Percentiles rank a stretch among this genome's conserved stretches.
phyloP scores from a whole-genome alignment of 2,329 filamentous ascomycete species.

The Cyclaneusma minus region DNA sequence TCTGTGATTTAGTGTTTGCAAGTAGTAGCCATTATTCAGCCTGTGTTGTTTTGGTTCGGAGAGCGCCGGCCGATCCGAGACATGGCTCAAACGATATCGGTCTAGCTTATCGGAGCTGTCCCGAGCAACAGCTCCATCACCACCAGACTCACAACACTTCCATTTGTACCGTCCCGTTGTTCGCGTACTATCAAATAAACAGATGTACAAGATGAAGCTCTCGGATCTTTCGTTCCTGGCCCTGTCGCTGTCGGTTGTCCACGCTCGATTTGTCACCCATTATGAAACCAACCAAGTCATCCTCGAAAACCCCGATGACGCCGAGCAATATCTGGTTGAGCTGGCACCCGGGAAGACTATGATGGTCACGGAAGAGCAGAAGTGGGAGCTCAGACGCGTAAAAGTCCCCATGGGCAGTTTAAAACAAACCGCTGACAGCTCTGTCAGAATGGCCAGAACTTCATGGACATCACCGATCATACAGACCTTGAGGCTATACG shows the following conservation, averaged over 20 bases:
- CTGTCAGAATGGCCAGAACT: conserved; percentile 62
- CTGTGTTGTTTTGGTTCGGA: no score
- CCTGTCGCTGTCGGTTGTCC: conserved; percentile 33
- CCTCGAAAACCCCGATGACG: conserved; percentile 23
- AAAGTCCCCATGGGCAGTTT: conserved; percentile 15
- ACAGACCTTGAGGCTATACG: conserved; percentile 32
- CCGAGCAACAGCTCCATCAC: no score
- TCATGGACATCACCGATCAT: conserved; percentile 86
- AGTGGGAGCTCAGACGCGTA: conserved; percentile 80
- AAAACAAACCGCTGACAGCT: conserved; percentile 5
- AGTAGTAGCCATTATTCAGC: no score
- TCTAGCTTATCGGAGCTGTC: no score
- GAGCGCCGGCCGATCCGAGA: no score
- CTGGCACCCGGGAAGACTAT: conserved; percentile 65
- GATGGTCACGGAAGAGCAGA: conserved; percentile 90
- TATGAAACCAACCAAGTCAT: conserved; percentile 34
- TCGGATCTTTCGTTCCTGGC: conserved; percentile 31
- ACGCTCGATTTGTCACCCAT: conserved; percentile 39
- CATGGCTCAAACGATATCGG: no score
- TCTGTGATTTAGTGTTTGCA: no score
- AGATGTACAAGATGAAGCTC: conserved; percentile 39
- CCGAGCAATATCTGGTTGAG: conserved; percentile 62
- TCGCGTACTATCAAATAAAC: no score
- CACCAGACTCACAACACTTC: no score
- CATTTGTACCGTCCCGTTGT: no score